These are phyloP conservation scores for Ajuga reptans DNA, from an alignment of 305 asterid species.

Conservation along the genomic window DNA sequence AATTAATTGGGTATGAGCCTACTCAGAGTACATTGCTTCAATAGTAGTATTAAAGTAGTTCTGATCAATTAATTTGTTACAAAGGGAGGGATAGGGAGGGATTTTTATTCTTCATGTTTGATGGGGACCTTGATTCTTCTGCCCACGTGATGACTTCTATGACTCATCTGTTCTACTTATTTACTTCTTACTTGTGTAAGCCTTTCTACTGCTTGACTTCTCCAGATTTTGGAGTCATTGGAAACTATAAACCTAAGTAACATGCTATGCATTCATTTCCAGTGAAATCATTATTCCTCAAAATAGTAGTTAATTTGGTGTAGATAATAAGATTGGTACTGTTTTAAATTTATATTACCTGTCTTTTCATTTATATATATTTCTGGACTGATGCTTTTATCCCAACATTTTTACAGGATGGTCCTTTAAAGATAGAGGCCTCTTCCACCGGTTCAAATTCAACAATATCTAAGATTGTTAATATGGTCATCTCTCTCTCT, in stretches of 20 bases:
- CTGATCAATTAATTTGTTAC: not conserved
- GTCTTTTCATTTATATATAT: not conserved
- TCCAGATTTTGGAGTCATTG: not conserved
- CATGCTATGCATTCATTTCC: not conserved
- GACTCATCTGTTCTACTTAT: not conserved
- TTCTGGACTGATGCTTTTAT: conserved; percentile 26
- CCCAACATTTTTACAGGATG: conserved; percentile 56
- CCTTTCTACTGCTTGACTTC: not conserved
- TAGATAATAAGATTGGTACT: not conserved
- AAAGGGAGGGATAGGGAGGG: not conserved
- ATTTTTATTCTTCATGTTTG: not conserved
- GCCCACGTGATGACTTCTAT: not conserved
- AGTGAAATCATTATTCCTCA: not conserved
- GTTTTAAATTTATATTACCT: not conserved
- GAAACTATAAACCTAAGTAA: not conserved
- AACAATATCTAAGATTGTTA: conserved; percentile 87
- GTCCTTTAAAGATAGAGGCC: conserved; percentile 86
- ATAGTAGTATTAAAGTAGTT: not conserved
- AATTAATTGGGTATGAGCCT: conserved; percentile 80
- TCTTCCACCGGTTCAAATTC: conserved; percentile 91
- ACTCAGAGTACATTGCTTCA: conserved; percentile 3
- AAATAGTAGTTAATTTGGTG: conserved; percentile 11
- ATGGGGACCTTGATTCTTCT: conserved; percentile 1
- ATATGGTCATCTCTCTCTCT: conserved; percentile 44
- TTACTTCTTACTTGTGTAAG: not conserved